Percentiles rank a stretch among this genome's conserved stretches.
Conservation (phyloP, 139 green algal species). For the Coccomyxa sp. region DNA sequence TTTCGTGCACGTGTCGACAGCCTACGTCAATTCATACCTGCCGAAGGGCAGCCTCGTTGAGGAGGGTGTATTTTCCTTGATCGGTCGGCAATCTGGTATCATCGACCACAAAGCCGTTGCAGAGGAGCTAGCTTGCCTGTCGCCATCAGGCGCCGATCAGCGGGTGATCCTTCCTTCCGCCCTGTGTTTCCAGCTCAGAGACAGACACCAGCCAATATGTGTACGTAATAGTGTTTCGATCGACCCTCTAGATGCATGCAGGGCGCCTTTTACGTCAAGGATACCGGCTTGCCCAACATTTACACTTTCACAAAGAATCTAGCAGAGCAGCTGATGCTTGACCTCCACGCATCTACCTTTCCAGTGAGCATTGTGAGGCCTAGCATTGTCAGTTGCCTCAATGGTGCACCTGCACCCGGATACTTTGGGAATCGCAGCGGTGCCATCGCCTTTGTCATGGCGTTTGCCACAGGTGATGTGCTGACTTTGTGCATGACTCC, state of each 20-base stretch:
- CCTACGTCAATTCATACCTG: background rate
- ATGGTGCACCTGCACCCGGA: too few relatives aligned
- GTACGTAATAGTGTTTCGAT: background rate
- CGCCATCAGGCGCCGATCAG: background rate
- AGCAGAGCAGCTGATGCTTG: background rate
- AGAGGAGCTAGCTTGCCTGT: background rate
- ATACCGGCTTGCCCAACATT: background rate
- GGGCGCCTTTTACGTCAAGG: background rate
- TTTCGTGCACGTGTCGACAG: background rate
- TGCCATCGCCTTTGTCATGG: background rate
- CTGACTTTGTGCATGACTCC: too few relatives aligned
- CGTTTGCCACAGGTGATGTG: background rate
- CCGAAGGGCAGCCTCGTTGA: background rate
- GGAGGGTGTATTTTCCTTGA: background rate
- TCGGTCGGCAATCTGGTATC: background rate
- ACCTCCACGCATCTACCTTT: background rate
- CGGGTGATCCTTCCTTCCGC: background rate
- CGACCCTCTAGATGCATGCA: background rate
- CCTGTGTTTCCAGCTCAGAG: background rate
- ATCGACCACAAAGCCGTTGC: background rate
- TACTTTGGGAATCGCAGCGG: background rate
- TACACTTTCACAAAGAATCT: background rate
- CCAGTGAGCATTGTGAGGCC: background rate
- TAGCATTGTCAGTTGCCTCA: background rate
- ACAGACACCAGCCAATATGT: background rate